phyloP scores from a whole-genome alignment of 129 eudicot genomes.

The Helianthus annuus region DNA sequence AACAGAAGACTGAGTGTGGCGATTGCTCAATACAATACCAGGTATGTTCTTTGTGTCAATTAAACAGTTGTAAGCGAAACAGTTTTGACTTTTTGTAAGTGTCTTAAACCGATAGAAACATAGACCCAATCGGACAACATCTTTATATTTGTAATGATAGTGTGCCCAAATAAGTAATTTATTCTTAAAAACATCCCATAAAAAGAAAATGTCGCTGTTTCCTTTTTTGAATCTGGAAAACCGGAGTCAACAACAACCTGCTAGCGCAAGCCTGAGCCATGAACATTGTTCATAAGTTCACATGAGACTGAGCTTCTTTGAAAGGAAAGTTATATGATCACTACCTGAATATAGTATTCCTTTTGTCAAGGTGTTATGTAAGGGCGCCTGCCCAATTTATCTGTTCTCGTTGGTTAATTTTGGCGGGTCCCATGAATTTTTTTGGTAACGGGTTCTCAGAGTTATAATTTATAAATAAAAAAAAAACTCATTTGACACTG shows the following conservation, averaged over 20 bases:
- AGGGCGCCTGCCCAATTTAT: too few relatives aligned
- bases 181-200: conserved; percentile 4
- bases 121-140: neutral
- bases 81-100: neutral
- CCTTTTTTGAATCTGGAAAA: neutral
- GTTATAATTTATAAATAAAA: too few relatives aligned
- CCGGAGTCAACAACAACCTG: neutral
- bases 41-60: conserved; percentile 22
- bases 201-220: neutral
- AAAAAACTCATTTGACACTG: neutral
- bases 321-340: neutral
- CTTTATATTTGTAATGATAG: conserved; percentile 15
- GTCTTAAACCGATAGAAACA: neutral
- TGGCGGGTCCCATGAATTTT: too few relatives aligned
- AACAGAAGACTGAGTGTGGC: conserved; percentile 39
- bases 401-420: too few relatives aligned
- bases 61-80: neutral
- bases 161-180: neutral
- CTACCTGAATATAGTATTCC: neutral
- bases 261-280: neutral
- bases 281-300: neutral
- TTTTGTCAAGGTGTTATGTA: neutral
- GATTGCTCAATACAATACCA: conserved; percentile 35
- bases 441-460: too few relatives aligned
- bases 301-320: neutral